Base-by-base conservation (phyloP, 257 asterid species). In the Forsythia suspensa region DNA sequence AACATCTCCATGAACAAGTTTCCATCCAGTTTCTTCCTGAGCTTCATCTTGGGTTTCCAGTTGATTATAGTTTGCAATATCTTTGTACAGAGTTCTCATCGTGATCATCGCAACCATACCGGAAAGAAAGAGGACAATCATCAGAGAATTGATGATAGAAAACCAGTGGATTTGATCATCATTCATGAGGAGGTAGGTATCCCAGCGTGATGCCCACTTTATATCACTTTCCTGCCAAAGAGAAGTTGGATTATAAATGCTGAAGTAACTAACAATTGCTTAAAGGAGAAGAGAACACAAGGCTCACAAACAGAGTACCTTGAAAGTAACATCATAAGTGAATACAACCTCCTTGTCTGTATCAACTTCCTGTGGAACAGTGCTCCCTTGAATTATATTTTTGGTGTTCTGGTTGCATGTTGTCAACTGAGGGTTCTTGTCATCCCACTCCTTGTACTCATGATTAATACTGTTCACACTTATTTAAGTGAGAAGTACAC, bases 21-120 rank as follows among this genome's bases (percentile, higher is more conserved):
- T 82, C 85, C 85, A 82, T 40, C 85, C 85, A 6, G 85, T 81
- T 81, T 81, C 85, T 81, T 81, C 85, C 71, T 81, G 85, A 66
- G 85, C 85, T 65, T 81, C 85, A 59, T 81, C 85, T 51, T 81
- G 85, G 13, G 85, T 77, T 73, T 81, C 85, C 78, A 81, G 39
- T 73, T 81, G 85, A 52, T 81, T 81, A 57, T 81, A 81, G 71
- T 81, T 72, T 0, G 85, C 43, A 37, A 81, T 82, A 69, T 82
- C 85, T 63, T 76, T 73, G 74, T 77, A 82, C 43, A 82, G 78
- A 34, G 85, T 82, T 69, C 85, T 73, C 80, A 82, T 74, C 85
- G 73, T 82, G 57, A 82, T 82, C 85, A 82, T 82, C 67, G 85
- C 85, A 39, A 78, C 79, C 85, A 82, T 82, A n/a, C 85, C 85